Base-by-base conservation (phyloP, 2,329 filamentous ascomycete genomes). In the Clonostachys solani region DNA sequence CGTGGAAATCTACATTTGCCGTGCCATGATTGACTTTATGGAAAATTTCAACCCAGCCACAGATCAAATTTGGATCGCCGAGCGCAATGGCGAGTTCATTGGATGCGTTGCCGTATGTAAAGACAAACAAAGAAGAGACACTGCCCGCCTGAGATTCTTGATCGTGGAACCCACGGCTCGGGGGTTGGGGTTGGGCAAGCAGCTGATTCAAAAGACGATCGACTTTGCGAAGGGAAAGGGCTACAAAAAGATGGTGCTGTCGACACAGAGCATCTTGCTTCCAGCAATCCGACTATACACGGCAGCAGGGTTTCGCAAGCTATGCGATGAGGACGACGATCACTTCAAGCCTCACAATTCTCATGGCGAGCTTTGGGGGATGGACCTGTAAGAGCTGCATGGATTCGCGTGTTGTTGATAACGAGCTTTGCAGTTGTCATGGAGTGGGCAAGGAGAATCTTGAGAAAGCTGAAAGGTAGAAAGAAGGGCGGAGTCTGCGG, bases 11-110 rank as follows among this genome's bases (percentile, higher is more conserved):
- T 41, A 53, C 12, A 48, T 59, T 5, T 52, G 51, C 12, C 49
- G 49, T 13, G 59, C 59, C 8, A 49, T 51, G 6, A 54, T 56
- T 9, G 57, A 59, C 17, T 61, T 61, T 42, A 40, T 60, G 33
- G 47, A 51, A 12, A 55, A 54, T 13, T 54, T 52, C 45, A 50
- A 61, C 19, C 50, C 54, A 3, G 35, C 36, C 9, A 29, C 12
- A n/a, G 59, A 61, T n/a, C 55, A 52, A 3, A 57, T 55, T 48
- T 62, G 59, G 59, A 59, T 62, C 12, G 58, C 56, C 0, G 59
- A 62, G 42, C 47, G 43, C 5, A 49, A 50, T 5, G 53, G 44
- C 5, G 19, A 51, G 5, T 62, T 62, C 35, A 41, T 56, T 1
- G 59, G 60, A 6, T 58, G 53, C 43, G 47, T 62, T 17, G 51